These are phyloP conservation scores for Babesia microti DNA, from an alignment of 169 alveolate genomes.

Conservation along the genomic window DNA sequence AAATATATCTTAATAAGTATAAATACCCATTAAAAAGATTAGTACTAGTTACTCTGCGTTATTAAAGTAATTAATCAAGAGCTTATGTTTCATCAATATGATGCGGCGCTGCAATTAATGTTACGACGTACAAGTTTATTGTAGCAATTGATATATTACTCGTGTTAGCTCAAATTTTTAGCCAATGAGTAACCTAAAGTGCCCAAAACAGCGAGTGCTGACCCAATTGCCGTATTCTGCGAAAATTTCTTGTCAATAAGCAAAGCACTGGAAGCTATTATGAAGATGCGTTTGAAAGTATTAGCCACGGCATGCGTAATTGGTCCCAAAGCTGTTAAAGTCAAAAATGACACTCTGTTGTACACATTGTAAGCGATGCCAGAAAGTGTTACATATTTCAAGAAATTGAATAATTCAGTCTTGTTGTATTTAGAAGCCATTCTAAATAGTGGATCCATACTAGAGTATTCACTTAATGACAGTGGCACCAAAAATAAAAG, in stretches of 20 bases:
- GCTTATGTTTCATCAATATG: too few relatives aligned
- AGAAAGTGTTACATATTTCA: conserved; percentile 41
- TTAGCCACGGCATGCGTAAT: conserved; percentile 66
- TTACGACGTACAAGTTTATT: too few relatives aligned
- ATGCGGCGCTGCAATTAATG: too few relatives aligned
- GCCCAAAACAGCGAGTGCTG: conserved; percentile 63
- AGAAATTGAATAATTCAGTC: conserved; percentile 6
- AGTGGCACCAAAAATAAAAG: conserved; percentile 54
- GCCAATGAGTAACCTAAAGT: conserved; percentile 51
- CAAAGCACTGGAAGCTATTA: conserved; percentile 41
- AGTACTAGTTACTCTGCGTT: too few relatives aligned
- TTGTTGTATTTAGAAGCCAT: conserved; percentile 13
- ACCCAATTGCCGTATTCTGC: conserved; percentile 50
- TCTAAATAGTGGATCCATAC: too few relatives aligned
- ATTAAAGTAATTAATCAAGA: too few relatives aligned
- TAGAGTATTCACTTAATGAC: conserved; percentile 13
- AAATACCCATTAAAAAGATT: too few relatives aligned
- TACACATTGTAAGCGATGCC: conserved; percentile 46
- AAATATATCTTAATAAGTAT: too few relatives aligned
- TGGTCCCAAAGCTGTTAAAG: conserved; percentile 54
- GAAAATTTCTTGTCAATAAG: conserved; percentile 50
- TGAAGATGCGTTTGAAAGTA: conserved; percentile 54
- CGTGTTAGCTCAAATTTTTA: too few relatives aligned
- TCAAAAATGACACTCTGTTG: conserved; percentile 51
- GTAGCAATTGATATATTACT: too few relatives aligned